Evolutionary conservation across 2,329 filamentous ascomycete genomes (phyloP).

Genomic region (Calonectria hawksworthii): DNA sequence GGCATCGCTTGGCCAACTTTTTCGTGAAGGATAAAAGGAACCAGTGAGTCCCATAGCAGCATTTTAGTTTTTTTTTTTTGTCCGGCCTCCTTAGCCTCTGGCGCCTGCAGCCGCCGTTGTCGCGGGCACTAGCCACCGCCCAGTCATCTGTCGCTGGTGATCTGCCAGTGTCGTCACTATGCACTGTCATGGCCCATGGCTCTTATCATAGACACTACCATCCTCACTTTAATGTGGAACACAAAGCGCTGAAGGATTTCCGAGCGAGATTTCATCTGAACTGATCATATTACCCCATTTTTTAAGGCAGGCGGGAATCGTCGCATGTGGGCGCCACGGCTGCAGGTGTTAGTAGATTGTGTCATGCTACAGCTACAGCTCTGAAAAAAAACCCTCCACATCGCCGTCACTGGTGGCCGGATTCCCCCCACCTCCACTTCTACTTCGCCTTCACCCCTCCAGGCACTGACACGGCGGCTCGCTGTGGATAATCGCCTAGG

Average conservation of each 20-base stretch:
- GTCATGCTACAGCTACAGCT: constrained; percentile 19
- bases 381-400: constrained; percentile 26
- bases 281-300: background rate
- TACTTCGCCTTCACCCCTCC: constrained; percentile 15
- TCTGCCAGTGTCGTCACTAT: background rate
- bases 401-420: constrained; percentile 10
- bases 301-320: background rate
- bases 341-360: constrained; percentile 16
- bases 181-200: background rate
- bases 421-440: constrained; percentile 17
- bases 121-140: background rate
- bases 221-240: background rate
- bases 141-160: background rate
- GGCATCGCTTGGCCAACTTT: background rate
- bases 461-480: constrained; percentile 15
- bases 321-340: background rate
- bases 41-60: background rate
- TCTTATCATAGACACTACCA: background rate
- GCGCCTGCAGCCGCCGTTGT: background rate
- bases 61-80: background rate
- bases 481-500: constrained; percentile 8
- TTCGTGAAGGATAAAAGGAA: background rate
- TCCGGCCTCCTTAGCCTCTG: background rate
- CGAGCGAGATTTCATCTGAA: background rate
- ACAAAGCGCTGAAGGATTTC: background rate